Evolutionary conservation across 805 yeast species (phyloP).

Genomic region (Candida suzukii): DNA sequence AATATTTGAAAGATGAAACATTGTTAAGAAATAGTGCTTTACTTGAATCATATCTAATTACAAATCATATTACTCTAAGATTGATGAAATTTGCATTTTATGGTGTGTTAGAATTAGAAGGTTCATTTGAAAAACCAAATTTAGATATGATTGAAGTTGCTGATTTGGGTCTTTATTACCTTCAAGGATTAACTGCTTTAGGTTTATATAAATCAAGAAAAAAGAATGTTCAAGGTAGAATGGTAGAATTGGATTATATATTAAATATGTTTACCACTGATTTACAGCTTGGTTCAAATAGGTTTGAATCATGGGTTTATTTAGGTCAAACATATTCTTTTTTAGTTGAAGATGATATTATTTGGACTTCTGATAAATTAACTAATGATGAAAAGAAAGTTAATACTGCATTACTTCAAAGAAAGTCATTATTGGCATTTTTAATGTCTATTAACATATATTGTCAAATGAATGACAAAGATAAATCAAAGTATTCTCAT

Average conservation of each 20-base stretch:
- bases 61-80: slow-evolving; percentile 34
- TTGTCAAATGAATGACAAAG: slow-evolving; percentile 13
- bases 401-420: slow-evolving; percentile 56
- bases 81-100: slow-evolving; percentile 42
- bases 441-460: slow-evolving; percentile 57
- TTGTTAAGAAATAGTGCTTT: slow-evolving; percentile 39
- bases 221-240: slow-evolving; percentile 71
- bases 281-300: slow-evolving; percentile 52
- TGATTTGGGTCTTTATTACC: slow-evolving; percentile 54
- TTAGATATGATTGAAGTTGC: slow-evolving; percentile 30
- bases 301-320: slow-evolving; percentile 83
- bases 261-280: slow-evolving; percentile 61
- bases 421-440: slow-evolving; percentile 66
- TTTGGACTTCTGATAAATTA: slow-evolving; percentile 87
- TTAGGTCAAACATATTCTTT: slow-evolving; percentile 74
- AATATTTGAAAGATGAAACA: slow-evolving; percentile 30
- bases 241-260: slow-evolving; percentile 74
- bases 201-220: slow-evolving; percentile 66
- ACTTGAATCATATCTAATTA: slow-evolving; percentile 41
- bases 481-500: slow-evolving; percentile 21
- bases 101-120: slow-evolving; percentile 34
- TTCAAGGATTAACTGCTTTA: slow-evolving; percentile 62
- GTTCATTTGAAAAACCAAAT: slow-evolving; percentile 21
- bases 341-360: slow-evolving; percentile 79
- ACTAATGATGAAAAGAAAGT: slow-evolving; percentile 54